phyloP scores from a whole-genome alignment of 768 basidiomycete species.

The Phaffia tasmanica region DNA sequence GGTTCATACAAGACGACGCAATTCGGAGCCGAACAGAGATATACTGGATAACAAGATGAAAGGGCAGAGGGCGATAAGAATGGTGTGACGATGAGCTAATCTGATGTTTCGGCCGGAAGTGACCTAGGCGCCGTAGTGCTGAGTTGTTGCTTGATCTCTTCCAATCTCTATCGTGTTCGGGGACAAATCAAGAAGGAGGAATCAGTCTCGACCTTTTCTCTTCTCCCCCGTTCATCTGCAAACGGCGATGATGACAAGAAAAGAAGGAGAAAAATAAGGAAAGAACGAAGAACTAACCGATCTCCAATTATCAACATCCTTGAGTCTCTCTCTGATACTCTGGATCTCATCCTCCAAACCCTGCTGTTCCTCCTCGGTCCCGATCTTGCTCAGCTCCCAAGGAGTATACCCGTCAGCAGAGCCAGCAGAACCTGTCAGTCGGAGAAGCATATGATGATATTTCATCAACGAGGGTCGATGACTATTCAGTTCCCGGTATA shows the following conservation, averaged over 20 bases:
- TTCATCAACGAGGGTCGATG: slow-evolving; percentile 66
- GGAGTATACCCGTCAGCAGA: slow-evolving; percentile 27
- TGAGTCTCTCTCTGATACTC: slow-evolving; percentile 15
- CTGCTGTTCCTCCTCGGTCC: slow-evolving; percentile 54
- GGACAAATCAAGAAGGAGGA: not conserved
- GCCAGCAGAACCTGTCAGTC: slow-evolving; percentile 61
- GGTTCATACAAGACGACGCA: too few species aligned
- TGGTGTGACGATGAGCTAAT: too few species aligned
- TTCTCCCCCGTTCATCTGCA: not conserved
- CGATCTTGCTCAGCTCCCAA: slow-evolving; percentile 62
- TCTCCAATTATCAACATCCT: slow-evolving; percentile 19
- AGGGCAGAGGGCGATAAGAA: too few species aligned
- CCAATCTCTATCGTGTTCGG: not conserved
- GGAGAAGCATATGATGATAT: slow-evolving; percentile 79
- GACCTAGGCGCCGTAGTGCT: too few species aligned
- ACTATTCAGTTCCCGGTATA: slow-evolving; percentile 23
- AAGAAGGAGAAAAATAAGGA: not conserved
- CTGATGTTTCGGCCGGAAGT: too few species aligned
- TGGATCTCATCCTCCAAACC: slow-evolving; percentile 20
- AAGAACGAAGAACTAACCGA: not conserved
- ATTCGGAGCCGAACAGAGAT: too few species aligned
- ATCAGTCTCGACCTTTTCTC: too few species aligned
- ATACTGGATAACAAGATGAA: too few species aligned
- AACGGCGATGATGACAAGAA: not conserved
- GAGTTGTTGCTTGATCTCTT: slow-evolving; percentile 9